Conservation (phyloP, 345 rosid genomes). For the Turnera subulata region DNA sequence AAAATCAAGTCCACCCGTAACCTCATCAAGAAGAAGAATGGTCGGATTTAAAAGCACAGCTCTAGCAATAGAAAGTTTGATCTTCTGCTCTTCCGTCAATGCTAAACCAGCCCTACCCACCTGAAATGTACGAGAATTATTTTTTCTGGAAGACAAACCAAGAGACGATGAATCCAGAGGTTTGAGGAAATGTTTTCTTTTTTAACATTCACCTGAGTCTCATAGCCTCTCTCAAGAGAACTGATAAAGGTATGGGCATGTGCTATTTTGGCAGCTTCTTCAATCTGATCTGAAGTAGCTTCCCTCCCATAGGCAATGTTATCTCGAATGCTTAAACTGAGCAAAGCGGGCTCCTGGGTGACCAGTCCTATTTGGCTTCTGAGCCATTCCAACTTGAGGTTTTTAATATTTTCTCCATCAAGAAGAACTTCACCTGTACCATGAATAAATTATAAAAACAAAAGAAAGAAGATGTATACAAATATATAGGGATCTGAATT, state of each 20-base stretch:
- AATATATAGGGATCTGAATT: slow-evolving; percentile 13
- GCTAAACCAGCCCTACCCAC: slow-evolving; percentile 88
- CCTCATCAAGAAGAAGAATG: slow-evolving; percentile 95
- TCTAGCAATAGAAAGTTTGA: slow-evolving; percentile 93
- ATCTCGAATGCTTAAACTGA: slow-evolving; percentile 82
- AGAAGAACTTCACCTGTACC: slow-evolving; percentile 96
- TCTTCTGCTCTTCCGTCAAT: slow-evolving; percentile 90
- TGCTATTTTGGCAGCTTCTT: slow-evolving; percentile 94
- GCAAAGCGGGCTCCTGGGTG: slow-evolving; percentile 95
- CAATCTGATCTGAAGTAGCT: slow-evolving; percentile 78
- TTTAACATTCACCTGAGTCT: slow-evolving; percentile 60
- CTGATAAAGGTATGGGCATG: slow-evolving; percentile 93
- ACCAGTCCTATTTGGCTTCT: slow-evolving; percentile 97
- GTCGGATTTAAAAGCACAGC: slow-evolving; percentile 90
- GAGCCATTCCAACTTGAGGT: slow-evolving; percentile 83
- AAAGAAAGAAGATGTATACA: slow-evolving; percentile 1
- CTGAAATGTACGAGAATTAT: slow-evolving; percentile 34
- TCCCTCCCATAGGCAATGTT: slow-evolving; percentile 89
- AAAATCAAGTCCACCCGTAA: slow-evolving; percentile 96
- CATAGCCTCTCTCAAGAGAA: slow-evolving; percentile 83
- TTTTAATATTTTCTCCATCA: slow-evolving; percentile 95
- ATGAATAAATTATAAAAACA: slow-evolving; percentile 9
- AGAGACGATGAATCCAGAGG: slow-evolving; percentile 4
- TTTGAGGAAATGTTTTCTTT: not conserved
- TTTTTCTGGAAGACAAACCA: slow-evolving; percentile 8